Percentiles rank a stretch among this genome's conserved stretches.
Evolutionary conservation across 2,329 filamentous ascomycete species (phyloP).

Genomic region (Clonostachys solani): DNA sequence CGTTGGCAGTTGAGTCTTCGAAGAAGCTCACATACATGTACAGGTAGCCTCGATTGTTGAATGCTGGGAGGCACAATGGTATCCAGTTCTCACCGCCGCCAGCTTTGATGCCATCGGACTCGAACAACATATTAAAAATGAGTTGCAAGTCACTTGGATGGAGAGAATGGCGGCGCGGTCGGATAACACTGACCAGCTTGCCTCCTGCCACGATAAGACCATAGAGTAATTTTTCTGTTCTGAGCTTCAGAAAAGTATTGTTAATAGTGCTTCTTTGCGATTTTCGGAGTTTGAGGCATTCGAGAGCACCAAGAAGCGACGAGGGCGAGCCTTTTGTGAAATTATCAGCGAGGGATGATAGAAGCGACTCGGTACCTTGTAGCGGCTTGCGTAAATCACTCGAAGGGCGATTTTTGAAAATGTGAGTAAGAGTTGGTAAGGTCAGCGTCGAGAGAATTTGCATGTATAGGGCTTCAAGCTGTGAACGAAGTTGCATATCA

Average conservation of each 20-base stretch:
- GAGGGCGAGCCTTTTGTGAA: slow-evolving; percentile 93
- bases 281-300: slow-evolving; percentile 90
- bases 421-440: slow-evolving; percentile 76
- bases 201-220: slow-evolving; percentile 91
- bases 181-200: slow-evolving; percentile 87
- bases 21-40: slow-evolving; percentile 99
- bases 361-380: slow-evolving; percentile 83
- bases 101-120: slow-evolving; percentile 85
- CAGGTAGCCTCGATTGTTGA: slow-evolving; percentile 93
- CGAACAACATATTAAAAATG: slow-evolving; percentile 99
- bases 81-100: slow-evolving; percentile 96
- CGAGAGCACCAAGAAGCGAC: slow-evolving; percentile 80
- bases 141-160: slow-evolving; percentile 94
- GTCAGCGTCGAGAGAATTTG: slow-evolving; percentile 96
- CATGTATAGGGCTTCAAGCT: slow-evolving; percentile 95
- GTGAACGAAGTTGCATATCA: slow-evolving; percentile 78
- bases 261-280: slow-evolving; percentile 83
- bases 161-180: slow-evolving; percentile 90
- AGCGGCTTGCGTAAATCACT: slow-evolving; percentile 87
- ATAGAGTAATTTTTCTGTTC: slow-evolving; percentile 78
- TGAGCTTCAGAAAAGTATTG: slow-evolving; percentile 75
- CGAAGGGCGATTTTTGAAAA: slow-evolving; percentile 89
- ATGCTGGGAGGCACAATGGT: slow-evolving; percentile 89
- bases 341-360: slow-evolving; percentile 89
- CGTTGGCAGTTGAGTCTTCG: slow-evolving; percentile 47